These are phyloP conservation scores for Ascomycota sp. DNA, from an alignment of 2,329 filamentous ascomycete genomes.

Conservation along the genomic window DNA sequence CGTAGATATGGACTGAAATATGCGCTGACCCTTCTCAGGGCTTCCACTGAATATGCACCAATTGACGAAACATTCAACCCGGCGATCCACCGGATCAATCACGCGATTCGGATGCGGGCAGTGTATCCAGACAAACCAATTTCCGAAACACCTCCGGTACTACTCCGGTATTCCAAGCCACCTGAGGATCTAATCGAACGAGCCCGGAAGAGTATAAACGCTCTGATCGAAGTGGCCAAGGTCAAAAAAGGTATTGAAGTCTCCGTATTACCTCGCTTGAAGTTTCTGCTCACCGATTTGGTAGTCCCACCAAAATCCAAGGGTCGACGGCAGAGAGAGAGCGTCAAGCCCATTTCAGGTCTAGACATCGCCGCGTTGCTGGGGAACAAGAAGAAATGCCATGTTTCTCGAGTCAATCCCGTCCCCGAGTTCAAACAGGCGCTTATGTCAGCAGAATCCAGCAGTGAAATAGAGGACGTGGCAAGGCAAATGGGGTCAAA, in stretches of 20 bases:
- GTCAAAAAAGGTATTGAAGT: conserved; percentile 49
- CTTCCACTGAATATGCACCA: conserved; percentile 42
- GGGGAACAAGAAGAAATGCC: conserved; percentile 23
- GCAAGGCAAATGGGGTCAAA: conserved; percentile 53
- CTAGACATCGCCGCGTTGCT: conserved; percentile 70
- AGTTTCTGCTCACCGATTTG: too few species aligned
- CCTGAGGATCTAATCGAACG: conserved; percentile 41
- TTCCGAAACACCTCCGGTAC: conserved; percentile 35
- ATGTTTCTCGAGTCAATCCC: conserved; percentile 44
- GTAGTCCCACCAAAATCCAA: conserved; percentile 59
- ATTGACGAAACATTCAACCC: conserved; percentile 72
- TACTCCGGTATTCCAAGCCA: conserved; percentile 52
- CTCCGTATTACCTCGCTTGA: too few species aligned
- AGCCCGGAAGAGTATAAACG: conserved; percentile 33
- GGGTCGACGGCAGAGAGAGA: conserved; percentile 45
- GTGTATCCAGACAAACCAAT: conserved; percentile 45
- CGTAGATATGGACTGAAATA: too few species aligned
- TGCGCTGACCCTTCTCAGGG: conserved; percentile 8
- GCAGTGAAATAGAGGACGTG: conserved; percentile 41
- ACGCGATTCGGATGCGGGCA: conserved; percentile 65
- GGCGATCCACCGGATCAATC: conserved; percentile 66
- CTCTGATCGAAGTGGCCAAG: conserved; percentile 45
- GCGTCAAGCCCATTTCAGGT: conserved; percentile 66
- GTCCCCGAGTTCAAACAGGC: conserved; percentile 79
- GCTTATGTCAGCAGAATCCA: conserved; percentile 35